Conservation (phyloP, 306 rosid genomes). For the Vicia faba region DNA sequence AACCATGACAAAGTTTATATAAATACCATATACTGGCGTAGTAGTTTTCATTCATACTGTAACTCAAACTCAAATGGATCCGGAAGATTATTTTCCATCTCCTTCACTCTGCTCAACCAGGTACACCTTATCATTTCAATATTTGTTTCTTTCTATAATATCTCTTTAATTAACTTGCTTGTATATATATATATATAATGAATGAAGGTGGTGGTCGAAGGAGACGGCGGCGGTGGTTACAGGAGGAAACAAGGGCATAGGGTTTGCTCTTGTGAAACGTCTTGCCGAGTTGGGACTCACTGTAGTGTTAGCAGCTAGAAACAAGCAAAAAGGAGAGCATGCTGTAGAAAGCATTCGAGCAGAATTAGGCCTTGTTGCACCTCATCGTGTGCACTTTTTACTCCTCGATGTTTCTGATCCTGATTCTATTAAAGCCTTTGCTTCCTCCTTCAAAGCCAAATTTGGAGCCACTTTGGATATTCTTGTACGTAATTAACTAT, state of each 20-base stretch:
- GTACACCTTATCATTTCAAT: conserved; percentile 7
- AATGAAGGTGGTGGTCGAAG: conserved; percentile 82
- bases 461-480: conserved; percentile 70
- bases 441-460: conserved; percentile 48
- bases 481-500: conserved; percentile 55
- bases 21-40: neutral
- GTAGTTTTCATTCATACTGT: conserved; percentile 7
- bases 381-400: conserved; percentile 43
- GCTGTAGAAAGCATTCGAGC: conserved; percentile 49
- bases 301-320: conserved; percentile 73
- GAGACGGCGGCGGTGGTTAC: conserved; percentile 84
- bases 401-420: conserved; percentile 75
- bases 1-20: neutral
- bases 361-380: conserved; percentile 43
- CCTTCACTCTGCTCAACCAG: conserved; percentile 35
- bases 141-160: neutral
- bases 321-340: conserved; percentile 54
- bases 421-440: conserved; percentile 56
- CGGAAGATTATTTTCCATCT: conserved; percentile 42
- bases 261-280: conserved; percentile 69
- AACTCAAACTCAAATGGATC: conserved; percentile 31
- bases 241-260: conserved; percentile 87
- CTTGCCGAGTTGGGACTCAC: conserved; percentile 66
- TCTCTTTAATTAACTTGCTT: neutral
- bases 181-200: neutral